phyloP scores from a whole-genome alignment of 768 basidiomycete genomes.

The Ephemerocybe angulata region DNA sequence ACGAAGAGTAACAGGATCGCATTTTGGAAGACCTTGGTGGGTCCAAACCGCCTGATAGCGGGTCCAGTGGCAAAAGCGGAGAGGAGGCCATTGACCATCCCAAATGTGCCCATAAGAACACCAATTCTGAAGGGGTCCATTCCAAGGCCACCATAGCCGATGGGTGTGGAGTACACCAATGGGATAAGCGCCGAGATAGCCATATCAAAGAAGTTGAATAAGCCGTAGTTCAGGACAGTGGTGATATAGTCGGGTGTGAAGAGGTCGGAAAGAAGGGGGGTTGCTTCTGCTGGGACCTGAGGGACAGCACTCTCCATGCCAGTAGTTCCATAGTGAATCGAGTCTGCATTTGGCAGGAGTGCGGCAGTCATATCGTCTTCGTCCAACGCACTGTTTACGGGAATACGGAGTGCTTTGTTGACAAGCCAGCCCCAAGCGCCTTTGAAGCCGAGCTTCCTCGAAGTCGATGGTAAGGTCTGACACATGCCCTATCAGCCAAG shows the following conservation, averaged over 20 bases:
- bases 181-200: conserved; percentile 34
- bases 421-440: neutral
- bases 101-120: conserved; percentile 44
- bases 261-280: neutral
- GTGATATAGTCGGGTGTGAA: conserved; percentile 13
- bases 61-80: conserved; percentile 50
- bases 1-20: conserved; percentile 26
- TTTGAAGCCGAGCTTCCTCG: neutral
- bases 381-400: too few relatives aligned
- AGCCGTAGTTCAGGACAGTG: conserved; percentile 29
- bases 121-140: conserved; percentile 62
- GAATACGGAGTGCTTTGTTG: neutral
- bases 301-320: too few relatives aligned
- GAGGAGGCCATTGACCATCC: conserved; percentile 47
- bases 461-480: neutral
- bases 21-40: conserved; percentile 44
- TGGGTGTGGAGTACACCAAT: conserved; percentile 54
- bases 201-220: conserved; percentile 38
- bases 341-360: neutral
- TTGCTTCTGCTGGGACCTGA: neutral
- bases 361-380: neutral
- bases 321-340: neutral
- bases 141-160: conserved; percentile 61
- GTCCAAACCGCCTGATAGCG: conserved; percentile 50
- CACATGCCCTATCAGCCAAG: too few relatives aligned